A percentile compares a stretch with the other conserved stretches of the same genome.
Evolutionary conservation across 768 basidiomycete genomes (phyloP).

Genomic region (Pluteus cervinus): DNA sequence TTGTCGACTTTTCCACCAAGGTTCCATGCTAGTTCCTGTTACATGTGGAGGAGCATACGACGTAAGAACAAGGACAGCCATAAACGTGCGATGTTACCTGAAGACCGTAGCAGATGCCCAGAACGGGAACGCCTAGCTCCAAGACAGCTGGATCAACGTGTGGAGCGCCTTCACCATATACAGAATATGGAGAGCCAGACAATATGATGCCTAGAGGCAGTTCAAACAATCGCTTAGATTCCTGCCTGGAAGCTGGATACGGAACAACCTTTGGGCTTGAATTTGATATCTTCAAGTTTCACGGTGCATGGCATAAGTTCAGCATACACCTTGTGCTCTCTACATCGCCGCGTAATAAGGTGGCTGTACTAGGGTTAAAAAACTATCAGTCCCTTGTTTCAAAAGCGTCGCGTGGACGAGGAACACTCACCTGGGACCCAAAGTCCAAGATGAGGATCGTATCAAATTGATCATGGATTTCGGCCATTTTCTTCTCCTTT

Average conservation of each 20-base stretch:
- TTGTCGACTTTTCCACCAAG: conserved; percentile 79
- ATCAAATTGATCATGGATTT: conserved; percentile 94
- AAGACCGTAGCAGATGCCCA: conserved; percentile 97
- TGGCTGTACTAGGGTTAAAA: conserved; percentile 80
- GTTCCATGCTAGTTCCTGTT: conserved; percentile 89
- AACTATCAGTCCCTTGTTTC: too few relatives aligned
- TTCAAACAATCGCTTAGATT: not conserved
- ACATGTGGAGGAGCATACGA: not conserved
- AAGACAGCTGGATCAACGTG: conserved; percentile 93
- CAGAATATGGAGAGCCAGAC: conserved; percentile 97
- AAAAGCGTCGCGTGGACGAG: not conserved
- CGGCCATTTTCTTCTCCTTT: conserved; percentile 44
- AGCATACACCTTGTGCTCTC: conserved; percentile 95
- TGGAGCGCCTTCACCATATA: conserved; percentile 89
- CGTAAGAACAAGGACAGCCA: not conserved
- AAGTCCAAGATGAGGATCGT: conserved; percentile 96
- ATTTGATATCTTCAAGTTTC: conserved; percentile 78
- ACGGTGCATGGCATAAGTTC: conserved; percentile 97
- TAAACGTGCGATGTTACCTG: conserved; percentile 53
- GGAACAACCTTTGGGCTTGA: conserved; percentile 84
- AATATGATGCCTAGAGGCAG: conserved; percentile 73
- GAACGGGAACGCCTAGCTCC: conserved; percentile 80
- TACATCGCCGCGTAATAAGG: conserved; percentile 94
- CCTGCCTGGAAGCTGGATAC: conserved; percentile 1
- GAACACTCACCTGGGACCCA: conserved; percentile 76